phyloP scores from a whole-genome alignment of 2,329 filamentous ascomycete genomes.

The Talaromyces sp. region DNA sequence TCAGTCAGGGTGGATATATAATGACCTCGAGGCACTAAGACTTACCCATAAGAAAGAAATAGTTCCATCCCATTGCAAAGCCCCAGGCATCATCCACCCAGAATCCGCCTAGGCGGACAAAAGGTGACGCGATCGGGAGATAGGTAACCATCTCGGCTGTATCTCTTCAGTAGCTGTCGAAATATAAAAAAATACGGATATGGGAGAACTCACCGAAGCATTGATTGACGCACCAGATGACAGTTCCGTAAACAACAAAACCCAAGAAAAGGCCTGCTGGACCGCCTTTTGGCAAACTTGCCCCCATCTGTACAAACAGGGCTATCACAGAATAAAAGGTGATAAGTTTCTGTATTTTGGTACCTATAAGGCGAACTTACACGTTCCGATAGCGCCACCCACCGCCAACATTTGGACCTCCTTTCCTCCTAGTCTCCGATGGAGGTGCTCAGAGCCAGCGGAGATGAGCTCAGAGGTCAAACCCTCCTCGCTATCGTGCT shows the following conservation, averaged over 20 bases:
- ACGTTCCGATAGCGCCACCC: constrained; percentile 8
- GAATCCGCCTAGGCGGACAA: constrained; percentile 73
- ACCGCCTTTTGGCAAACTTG: constrained; percentile 33
- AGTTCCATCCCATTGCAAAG: constrained; percentile 69
- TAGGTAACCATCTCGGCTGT: constrained; percentile 81
- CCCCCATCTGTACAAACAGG: constrained; percentile 36
- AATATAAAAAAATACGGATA: background rate
- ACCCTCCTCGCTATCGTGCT: constrained; percentile 14
- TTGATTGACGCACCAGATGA: constrained; percentile 7
- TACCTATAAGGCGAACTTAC: background rate
- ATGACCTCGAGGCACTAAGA: background rate
- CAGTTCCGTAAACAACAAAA: constrained; percentile 14
- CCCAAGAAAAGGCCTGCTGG: constrained; percentile 36
- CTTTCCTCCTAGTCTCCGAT: constrained; percentile 5
- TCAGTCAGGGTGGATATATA: background rate
- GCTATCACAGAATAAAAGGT: constrained; percentile 20
- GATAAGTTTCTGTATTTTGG: background rate
- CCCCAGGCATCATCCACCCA: constrained; percentile 78
- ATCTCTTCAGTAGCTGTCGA: background rate
- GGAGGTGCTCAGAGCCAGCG: constrained; percentile 11
- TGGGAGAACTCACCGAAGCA: constrained; percentile 3
- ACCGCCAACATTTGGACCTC: constrained; percentile 8
- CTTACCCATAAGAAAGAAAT: constrained; percentile 5
- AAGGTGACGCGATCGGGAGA: constrained; percentile 72
- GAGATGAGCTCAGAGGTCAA: constrained; percentile 16